These are phyloP conservation scores for Abortiporus biennis DNA, from an alignment of 1,284 basidiomycete genomes.

Conservation along the genomic window DNA sequence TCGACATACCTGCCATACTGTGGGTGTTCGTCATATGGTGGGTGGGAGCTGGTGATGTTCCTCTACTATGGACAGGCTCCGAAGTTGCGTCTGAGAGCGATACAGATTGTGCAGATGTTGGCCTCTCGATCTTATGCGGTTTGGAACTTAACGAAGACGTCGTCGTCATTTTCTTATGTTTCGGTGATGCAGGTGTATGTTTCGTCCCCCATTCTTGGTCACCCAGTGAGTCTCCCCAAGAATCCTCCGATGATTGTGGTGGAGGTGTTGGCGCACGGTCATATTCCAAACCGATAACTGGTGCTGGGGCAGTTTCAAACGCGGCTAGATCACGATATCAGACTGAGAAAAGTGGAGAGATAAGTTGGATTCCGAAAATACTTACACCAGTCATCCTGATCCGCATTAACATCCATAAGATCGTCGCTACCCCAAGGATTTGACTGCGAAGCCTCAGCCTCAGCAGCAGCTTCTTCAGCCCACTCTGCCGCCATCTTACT, in stretches of 20 bases:
- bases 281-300: constrained; percentile 11
- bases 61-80: constrained; percentile 13
- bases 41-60: constrained; percentile 14
- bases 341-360: not conserved
- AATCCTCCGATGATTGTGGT: not conserved
- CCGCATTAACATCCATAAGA: constrained; percentile 87
- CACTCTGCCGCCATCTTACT: constrained; percentile 40
- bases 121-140: constrained; percentile 5
- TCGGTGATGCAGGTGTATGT: too few species aligned
- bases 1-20: constrained; percentile 47
- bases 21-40: constrained; percentile 11
- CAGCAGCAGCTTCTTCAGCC: constrained; percentile 48
- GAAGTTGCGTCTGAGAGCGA: constrained; percentile 19
- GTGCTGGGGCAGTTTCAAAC: constrained; percentile 66
- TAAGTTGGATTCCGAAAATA: constrained; percentile 13
- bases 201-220: too few species aligned
- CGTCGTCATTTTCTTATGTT: constrained; percentile 9
- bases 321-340: constrained; percentile 43
- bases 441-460: constrained; percentile 40
- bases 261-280: not conserved
- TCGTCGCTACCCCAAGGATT: constrained; percentile 74
- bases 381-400: constrained; percentile 89
- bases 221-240: not conserved
- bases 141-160: constrained; percentile 3
- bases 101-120: constrained; percentile 14